Evolutionary conservation across 2,329 filamentous ascomycete species (phyloP), one percentile per base, ranked within the genome.

Genomic region (Botrytis medusae): DNA sequence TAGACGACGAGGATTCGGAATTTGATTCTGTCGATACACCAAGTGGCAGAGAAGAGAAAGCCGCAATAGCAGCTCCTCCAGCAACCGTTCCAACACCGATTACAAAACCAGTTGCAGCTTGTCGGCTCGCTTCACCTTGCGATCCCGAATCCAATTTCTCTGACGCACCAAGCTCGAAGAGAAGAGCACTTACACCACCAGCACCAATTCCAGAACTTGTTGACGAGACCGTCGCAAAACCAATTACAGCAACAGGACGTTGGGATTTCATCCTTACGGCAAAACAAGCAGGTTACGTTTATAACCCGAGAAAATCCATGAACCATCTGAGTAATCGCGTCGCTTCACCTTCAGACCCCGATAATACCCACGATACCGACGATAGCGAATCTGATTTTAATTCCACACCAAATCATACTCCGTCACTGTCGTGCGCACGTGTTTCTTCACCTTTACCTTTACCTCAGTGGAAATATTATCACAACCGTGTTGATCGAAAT

Each of bases 321-420:
- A 57, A 40, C 16, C 0, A 68, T 29, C 64, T 68, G 25, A 68
- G 46, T 9, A 7, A 29, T 32, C 25, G 34, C 1, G 57, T 54
- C 10, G 48, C 64, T 40, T 20, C 48, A 14, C 8, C 64, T 68
- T 68, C 64, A 37, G 22, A 40, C n/a, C 29, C 46, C 16, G 64
- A 68, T 14, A n/a, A 29, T 57, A 29, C 46, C 34, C 46, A 42
- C 37, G 18, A 57, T 54, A 67, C 16, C 16, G 46, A 68, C 25
- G 34, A 68, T 54, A 57, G 48, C 34, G 64, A 68, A 32, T 42
- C 64, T 29, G 48, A 29, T 32, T 68, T 57, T 29, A n/a, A 42
- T 34, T 68, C 34, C 12, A 68, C 64, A 42, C 64, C 46, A 40
- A 42, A 57, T 42, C 16, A 20, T 12, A 22, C 46, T 22, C 16